Conservation (phyloP, 1,139 yeast genomes). For the Blastobotrys serpentis region DNA sequence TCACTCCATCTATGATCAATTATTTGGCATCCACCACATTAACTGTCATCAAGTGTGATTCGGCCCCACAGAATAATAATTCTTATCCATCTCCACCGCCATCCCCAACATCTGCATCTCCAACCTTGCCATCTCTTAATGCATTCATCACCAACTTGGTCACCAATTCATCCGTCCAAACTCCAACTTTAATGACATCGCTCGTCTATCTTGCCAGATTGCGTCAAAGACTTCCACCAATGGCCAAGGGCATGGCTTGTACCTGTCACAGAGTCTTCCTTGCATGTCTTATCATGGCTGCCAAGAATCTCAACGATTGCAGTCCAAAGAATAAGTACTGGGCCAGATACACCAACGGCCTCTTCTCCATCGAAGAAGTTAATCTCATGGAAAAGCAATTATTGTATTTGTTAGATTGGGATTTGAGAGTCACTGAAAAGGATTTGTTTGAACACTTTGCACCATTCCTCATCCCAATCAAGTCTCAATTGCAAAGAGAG, state of each 20-base stretch:
- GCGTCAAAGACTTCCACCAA: constrained; percentile 74
- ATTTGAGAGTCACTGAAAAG: constrained; percentile 61
- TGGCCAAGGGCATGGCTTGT: constrained; percentile 90
- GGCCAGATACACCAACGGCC: constrained; percentile 87
- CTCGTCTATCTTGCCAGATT: constrained; percentile 77
- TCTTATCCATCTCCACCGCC: constrained; percentile 48
- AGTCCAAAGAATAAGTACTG: constrained; percentile 95
- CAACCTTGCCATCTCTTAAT: constrained; percentile 46
- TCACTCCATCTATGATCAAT: constrained; percentile 72
- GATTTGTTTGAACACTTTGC: constrained; percentile 70
- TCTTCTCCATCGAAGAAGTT: constrained; percentile 72
- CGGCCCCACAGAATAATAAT: constrained; percentile 26
- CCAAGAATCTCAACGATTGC: constrained; percentile 88
- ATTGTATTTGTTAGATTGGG: constrained; percentile 80
- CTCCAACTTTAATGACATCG: constrained; percentile 92
- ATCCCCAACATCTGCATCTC: constrained; percentile 36
- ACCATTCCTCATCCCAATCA: constrained; percentile 75
- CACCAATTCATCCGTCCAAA: constrained; percentile 83
- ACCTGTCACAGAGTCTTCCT: constrained; percentile 90
- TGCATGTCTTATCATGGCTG: constrained; percentile 83
- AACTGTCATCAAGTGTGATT: constrained; percentile 64
- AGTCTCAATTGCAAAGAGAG: constrained; percentile 36
- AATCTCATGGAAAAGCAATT: constrained; percentile 90
- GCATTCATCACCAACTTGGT: constrained; percentile 71
- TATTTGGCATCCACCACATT: constrained; percentile 77